Base-by-base conservation (phyloP, 2,329 filamentous ascomycete genomes). In the Cercospora berteroae region DNA sequence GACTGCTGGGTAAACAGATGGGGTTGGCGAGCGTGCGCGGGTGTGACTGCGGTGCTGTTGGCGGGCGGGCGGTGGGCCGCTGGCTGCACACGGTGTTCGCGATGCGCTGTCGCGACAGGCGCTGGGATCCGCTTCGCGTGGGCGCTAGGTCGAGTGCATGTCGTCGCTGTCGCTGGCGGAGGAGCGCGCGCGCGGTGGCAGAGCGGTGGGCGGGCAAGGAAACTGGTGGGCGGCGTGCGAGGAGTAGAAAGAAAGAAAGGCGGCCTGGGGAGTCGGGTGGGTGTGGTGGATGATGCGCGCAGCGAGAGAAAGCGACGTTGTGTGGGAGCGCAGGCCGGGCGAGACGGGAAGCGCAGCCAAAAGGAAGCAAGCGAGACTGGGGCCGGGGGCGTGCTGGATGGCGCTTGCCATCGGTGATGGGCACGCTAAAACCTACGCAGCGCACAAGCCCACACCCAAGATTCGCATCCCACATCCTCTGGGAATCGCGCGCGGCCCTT, bases 81-180 rank as follows among this genome's bases (percentile, higher is more conserved):
- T 20, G 31, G 29, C 58, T 23, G 31, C 33, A 60, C 42, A 61
- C 64, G 60, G 48, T 48, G 59, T 60, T 58, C 56, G 65, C 65
- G 60, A 64, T 58, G 44, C 65, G 65, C 60, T 57, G 65, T 64
- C 60, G 65, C 65, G 62, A 64, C 60, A 56, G 65, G 42, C 60
- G 65, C 65, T 67, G 61, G 61, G 42, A 56, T 42, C 48, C 61
- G 31, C 48, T 39, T 63, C 62, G 62, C 62, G 58, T 27, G 20
- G 44, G 50, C 42, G 33, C 63, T 65, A 65, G 55, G 55, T 59
- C 36, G 63, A 23, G 20, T 23, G 52, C 63, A 65, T 64, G 62
- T 58, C 52, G 62, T 60, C 36, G 63, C 55, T 23, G 56, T 52
- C 16, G 55, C 23, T 39, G 55, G 23, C 33, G 9, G 20, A 36